Conservation (phyloP, 2,329 filamentous ascomycete genomes). For the Penicillium rolfsii region DNA sequence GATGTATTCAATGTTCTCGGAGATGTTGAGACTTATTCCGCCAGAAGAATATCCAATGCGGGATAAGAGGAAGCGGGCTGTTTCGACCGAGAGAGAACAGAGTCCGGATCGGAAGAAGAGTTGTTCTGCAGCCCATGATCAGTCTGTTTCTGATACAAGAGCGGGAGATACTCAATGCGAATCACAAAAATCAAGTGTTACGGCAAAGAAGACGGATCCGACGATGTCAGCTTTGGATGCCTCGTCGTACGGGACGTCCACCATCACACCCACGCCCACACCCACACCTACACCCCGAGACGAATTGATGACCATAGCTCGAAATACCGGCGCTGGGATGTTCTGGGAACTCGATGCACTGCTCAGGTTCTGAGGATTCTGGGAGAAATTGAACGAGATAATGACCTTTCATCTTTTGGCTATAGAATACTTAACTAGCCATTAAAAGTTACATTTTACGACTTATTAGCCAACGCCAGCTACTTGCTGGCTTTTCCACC, state of each 20-base stretch:
- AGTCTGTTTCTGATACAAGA: not conserved
- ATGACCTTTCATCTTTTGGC: not conserved
- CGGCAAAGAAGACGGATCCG: not conserved
- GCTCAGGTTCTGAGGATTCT: not conserved
- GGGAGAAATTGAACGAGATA: not conserved
- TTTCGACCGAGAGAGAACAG: not conserved
- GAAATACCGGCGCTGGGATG: not conserved
- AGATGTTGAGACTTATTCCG: constrained; percentile 13
- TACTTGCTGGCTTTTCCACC: not conserved
- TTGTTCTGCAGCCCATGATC: not conserved
- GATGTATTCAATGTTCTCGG: constrained; percentile 14
- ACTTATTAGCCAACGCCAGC: too few relatives aligned
- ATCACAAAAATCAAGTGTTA: not conserved
- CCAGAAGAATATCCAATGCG: not conserved
- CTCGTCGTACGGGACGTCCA: not conserved
- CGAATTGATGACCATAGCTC: not conserved
- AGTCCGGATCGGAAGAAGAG: not conserved
- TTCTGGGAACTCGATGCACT: constrained; percentile 12
- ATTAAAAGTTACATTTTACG: not conserved
- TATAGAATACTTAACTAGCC: not conserved
- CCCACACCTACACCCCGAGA: not conserved
- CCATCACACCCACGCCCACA: not conserved
- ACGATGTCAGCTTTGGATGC: not conserved
- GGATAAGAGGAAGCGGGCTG: not conserved
- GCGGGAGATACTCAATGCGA: not conserved